Conservation (phyloP, 106 monocot genomes). For the Dioscorea zingiberensis region DNA sequence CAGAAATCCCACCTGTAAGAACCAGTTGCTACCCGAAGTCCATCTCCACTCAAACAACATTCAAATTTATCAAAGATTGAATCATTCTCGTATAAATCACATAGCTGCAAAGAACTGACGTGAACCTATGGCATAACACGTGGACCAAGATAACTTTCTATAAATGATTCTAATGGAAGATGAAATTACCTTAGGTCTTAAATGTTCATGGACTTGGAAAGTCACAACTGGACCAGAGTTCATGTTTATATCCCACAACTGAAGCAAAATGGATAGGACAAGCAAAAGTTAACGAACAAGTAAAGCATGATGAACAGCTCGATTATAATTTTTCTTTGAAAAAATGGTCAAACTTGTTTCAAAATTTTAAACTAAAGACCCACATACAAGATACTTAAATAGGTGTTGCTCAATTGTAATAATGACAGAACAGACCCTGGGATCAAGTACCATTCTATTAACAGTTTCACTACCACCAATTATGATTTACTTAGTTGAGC, state of each 20-base stretch:
- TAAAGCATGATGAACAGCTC: too few species aligned
- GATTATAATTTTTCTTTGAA: too few species aligned
- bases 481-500: too few species aligned
- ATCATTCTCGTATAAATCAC: conserved; percentile 96
- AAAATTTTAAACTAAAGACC: too few species aligned
- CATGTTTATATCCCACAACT: conserved; percentile 95
- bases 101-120: conserved; percentile 38
- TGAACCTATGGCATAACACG: neutral
- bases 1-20: conserved; percentile 68
- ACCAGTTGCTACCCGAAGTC: conserved; percentile 76
- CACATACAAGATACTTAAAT: too few species aligned
- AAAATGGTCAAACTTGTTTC: too few species aligned
- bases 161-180: neutral
- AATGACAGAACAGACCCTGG: too few species aligned
- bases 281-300: too few species aligned
- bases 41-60: conserved; percentile 92
- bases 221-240: conserved; percentile 76
- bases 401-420: too few species aligned
- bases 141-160: too few species aligned
- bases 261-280: neutral
- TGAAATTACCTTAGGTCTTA: conserved; percentile 74
- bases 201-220: conserved; percentile 86
- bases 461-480: too few species aligned
- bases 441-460: too few species aligned
- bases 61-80: conserved; percentile 99